Evolutionary conservation across 2,329 filamentous ascomycete species (phyloP).

Genomic region (Purpureocillium lavendulum): DNA sequence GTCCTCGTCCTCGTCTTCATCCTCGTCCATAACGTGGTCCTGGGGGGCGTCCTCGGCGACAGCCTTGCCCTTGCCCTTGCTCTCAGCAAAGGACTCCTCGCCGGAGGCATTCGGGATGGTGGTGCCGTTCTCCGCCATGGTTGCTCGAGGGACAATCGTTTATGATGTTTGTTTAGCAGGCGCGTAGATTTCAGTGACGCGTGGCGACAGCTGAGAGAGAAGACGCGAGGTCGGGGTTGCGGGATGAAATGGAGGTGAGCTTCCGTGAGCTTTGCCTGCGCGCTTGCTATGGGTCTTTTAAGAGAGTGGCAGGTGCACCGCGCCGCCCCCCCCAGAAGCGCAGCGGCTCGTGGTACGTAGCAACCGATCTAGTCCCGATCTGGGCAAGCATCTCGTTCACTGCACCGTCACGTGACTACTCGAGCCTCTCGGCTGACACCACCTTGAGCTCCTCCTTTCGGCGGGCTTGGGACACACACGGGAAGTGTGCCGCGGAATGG

Average conservation of each 20-base stretch:
- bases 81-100: constrained; percentile 35
- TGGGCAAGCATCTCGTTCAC: too few relatives aligned
- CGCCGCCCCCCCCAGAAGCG: constrained; percentile 9
- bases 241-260: constrained; percentile 17
- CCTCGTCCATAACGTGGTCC: constrained; percentile 65
- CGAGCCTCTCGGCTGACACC: too few relatives aligned
- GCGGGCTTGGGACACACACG: too few relatives aligned
- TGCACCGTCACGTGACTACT: constrained; percentile 11
- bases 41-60: constrained; percentile 38
- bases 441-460: too few relatives aligned
- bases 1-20: constrained; percentile 67
- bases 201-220: constrained; percentile 5
- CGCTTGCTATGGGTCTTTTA: constrained; percentile 15
- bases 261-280: constrained; percentile 9
- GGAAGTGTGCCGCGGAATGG: too few relatives aligned
- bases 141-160: not conserved
- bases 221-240: constrained; percentile 3
- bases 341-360: constrained; percentile 14
- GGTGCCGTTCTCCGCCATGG: constrained; percentile 41
- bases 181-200: not conserved
- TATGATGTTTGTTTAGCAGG: too few relatives aligned
- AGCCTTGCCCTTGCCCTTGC: constrained; percentile 87
- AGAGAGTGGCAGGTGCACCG: constrained; percentile 14
- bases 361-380: constrained; percentile 21
- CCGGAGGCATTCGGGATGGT: constrained; percentile 37